Base-by-base conservation (phyloP, 805 yeast species). In the Saturnispora zaruensis region DNA sequence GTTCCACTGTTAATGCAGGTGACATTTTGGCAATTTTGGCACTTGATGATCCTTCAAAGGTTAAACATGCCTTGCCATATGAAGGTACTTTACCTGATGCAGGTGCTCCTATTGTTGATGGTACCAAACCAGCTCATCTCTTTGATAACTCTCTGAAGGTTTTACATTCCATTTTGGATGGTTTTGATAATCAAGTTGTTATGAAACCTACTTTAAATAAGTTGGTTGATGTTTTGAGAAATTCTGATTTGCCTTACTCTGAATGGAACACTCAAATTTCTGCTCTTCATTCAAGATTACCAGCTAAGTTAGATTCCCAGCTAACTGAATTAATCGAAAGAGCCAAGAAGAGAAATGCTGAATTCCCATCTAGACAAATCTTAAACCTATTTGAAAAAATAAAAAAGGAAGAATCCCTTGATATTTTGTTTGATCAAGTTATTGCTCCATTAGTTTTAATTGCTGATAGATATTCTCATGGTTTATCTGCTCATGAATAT, bases 1-100 rank as follows among this genome's bases (percentile, higher is more conserved):
- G 99, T 48, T 84, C 98, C n/a, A 88, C 95, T 25, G 84, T 93
- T 52, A 79, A 80, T 59, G 97, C 97, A 45, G 99, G 99, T 71
- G 99, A 93, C 64, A 91, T 95, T 53, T 78, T 93, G 65, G 99
- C 97, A 23, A 91, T 93, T 53, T 75, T 93, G 58, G 83, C 97
- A 16, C 74, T 93, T 50, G 99, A 95, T 64, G 99, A 93, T 66
- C 98, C 98, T 52, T 82, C 96, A 5, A 89, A 88, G 71, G 99
- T 93, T 48, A 91, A 91, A 68, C 99, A 90, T 62, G 99, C 99
- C 41, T 72, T 83, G 65, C 96, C 97, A 47, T 93, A 79, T 61
- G 96, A 89, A 66, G 97, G 96, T 46, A 88, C 95, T 62, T 73
- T 95, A 57, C 97, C 96, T 13, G 88, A 82, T 36, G 72, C 82